Conservation (phyloP, 192 early-diverging fungal species). For the Neocallimastix lanati region DNA sequence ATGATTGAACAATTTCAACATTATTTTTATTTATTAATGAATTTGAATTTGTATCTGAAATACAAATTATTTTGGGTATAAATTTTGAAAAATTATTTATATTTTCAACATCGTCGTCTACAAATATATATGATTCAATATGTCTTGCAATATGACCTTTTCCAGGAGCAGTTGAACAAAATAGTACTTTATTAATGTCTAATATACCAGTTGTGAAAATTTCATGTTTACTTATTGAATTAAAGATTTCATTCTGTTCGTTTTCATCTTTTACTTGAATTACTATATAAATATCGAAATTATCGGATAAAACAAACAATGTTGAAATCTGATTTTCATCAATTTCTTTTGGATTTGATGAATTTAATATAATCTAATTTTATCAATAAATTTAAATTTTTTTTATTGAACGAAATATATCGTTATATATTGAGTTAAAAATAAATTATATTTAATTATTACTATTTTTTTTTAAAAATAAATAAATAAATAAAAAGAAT, state of each 20-base stretch:
- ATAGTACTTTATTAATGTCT: not conserved
- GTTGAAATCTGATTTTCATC: not conserved
- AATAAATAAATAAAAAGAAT: not conserved
- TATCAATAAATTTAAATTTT: too few relatives aligned
- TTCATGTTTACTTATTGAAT: not conserved
- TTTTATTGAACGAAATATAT: too few relatives aligned
- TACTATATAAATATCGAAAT: not conserved
- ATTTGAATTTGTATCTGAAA: not conserved
- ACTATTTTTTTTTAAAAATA: too few relatives aligned
- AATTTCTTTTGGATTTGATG: not conserved
- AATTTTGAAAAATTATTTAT: not conserved
- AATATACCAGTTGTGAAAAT: not conserved
- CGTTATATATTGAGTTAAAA: too few relatives aligned
- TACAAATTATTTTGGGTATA: not conserved
- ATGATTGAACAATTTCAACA: not conserved
- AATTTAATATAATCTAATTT: not conserved
- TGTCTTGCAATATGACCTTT: not conserved
- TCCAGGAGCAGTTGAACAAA: not conserved
- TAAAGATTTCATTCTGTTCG: not conserved
- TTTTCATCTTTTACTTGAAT: not conserved
- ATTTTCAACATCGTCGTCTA: not conserved
- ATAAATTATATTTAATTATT: too few relatives aligned
- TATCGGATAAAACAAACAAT: not conserved
- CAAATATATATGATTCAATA: not conserved
- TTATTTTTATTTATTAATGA: not conserved